Evolutionary conservation across 495 filamentous ascomycete genomes (phyloP).

Genomic region (Paragyromitra xinjiangensis): DNA sequence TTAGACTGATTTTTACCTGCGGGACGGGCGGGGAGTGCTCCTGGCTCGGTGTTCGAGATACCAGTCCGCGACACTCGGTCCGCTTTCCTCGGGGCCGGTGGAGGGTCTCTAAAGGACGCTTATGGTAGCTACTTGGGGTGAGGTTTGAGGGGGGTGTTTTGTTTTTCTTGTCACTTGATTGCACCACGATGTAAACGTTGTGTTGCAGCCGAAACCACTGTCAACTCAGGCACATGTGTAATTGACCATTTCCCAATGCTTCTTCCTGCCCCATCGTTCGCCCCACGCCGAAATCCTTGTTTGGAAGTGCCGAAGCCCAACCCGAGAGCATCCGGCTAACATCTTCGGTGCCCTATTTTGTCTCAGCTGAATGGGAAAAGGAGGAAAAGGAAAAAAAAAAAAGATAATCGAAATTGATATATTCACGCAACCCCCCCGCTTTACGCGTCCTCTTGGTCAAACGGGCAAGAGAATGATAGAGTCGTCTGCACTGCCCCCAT

Average conservation of each 20-base stretch:
- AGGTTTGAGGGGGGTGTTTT: neutral
- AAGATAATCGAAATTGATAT: slow-evolving; percentile 25
- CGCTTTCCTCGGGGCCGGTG: neutral
- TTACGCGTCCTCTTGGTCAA: slow-evolving; percentile 25
- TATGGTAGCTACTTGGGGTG: neutral
- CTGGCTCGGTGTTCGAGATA: slow-evolving; percentile 2
- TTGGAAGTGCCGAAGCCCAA: slow-evolving; percentile 2
- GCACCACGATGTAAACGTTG: slow-evolving; percentile 12
- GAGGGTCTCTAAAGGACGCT: neutral
- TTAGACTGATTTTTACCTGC: neutral
- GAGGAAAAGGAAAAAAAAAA: neutral
- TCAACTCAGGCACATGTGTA: neutral
- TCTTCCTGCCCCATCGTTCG: neutral
- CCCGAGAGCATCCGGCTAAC: slow-evolving; percentile 8
- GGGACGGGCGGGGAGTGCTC: slow-evolving; percentile 11
- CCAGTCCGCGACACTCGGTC: slow-evolving; percentile 7
- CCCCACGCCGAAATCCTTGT: slow-evolving; percentile 11
- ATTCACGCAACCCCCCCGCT: slow-evolving; percentile 45
- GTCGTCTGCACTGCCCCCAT: slow-evolving; percentile 44
- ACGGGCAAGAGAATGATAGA: slow-evolving; percentile 4
- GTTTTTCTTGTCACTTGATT: neutral
- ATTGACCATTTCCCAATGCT: neutral
- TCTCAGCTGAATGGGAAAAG: slow-evolving; percentile 14
- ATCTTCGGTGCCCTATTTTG: slow-evolving; percentile 12
- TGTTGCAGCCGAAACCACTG: slow-evolving; percentile 1